Percentiles rank a stretch among this genome's conserved stretches.
phyloP scores from a whole-genome alignment of 202 grass and related monocot species.

The Hordeum pubiflorum region DNA sequence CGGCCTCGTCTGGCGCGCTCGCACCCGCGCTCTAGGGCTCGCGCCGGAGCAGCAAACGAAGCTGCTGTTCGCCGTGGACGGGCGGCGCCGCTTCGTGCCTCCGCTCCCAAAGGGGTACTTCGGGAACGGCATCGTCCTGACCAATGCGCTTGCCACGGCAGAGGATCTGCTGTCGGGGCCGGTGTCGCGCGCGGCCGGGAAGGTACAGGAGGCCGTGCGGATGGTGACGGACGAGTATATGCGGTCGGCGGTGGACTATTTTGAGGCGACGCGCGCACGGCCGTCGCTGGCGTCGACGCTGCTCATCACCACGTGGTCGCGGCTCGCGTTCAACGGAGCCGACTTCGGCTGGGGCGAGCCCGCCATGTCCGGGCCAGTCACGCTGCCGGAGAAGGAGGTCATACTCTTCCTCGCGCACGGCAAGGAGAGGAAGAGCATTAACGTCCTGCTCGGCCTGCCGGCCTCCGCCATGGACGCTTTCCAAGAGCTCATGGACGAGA shows the following conservation, averaged over 20 bases:
- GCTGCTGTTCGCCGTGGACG: not conserved
- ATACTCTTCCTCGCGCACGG: conserved; percentile 57
- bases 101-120: not conserved
- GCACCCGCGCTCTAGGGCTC: conserved; percentile 9
- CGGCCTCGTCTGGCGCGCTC: conserved; percentile 46
- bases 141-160: not conserved
- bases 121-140: not conserved
- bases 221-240: conserved; percentile 10
- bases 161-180: conserved; percentile 37
- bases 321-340: conserved; percentile 42
- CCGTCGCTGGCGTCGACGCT: conserved; percentile 27
- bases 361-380: not conserved
- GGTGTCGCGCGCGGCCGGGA: conserved; percentile 31
- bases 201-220: conserved; percentile 45
- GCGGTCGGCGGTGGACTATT: not conserved
- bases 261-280: not conserved
- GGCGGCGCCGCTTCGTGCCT: not conserved
- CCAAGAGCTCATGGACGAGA: conserved; percentile 47
- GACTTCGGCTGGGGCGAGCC: conserved; percentile 65
- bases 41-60: not conserved
- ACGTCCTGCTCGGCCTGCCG: conserved; percentile 32
- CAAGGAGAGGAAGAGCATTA: conserved; percentile 46
- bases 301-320: not conserved
- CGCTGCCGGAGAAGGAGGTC: not conserved
- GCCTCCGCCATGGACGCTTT: conserved; percentile 47